Base-by-base conservation (phyloP, 1,284 basidiomycete genomes). In the Naganishia sp. region DNA sequence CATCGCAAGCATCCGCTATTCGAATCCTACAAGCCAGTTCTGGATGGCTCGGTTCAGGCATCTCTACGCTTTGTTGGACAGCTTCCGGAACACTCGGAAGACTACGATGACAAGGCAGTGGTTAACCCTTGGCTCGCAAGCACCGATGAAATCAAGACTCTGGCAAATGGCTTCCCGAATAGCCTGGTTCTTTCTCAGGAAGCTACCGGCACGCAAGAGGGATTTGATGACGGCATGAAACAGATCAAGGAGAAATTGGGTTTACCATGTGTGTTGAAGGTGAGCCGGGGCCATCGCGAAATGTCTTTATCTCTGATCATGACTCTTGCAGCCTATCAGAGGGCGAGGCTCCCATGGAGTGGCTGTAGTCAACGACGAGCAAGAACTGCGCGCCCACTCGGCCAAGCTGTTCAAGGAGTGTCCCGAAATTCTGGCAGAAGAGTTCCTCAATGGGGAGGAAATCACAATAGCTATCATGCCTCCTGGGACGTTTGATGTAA, bases 391-490 rank as follows among this genome's bases (percentile, higher is more conserved):
- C 15, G 28, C 42, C 15, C 68, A 68, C 4, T 39, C 70, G 3
- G 58, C 66, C 13, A 50, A 42, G 2, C 66, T 73, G 21, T 68
- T 71, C 31, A 55, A 64, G 21, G 74, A 76, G 63, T 72, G 72
- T 17, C 70, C 71, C 13, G 67, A 68, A 32, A 63, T 74, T 17
- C 60, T 74, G 28, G 53, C 71, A 3, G 50, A 74, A 71, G 69
- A 71, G 61, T 76, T 71, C 55, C 63, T 70, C 28, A 57, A 49
- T 1, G 74, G 70, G 2, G 74, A 76, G 61, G 75, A 76, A 53
- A 71, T 74, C 56, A 76, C 75, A 4, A 68, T 75, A 18, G 72
- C 75, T 0, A 70, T 76, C 45, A 72, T 76, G 72, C 74, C 75
- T 25, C 72, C 75, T 6, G 75, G 74, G 3, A 65, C 71, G 3